A percentile compares a stretch with the other conserved stretches of the same genome.
phyloP scores from a whole-genome alignment of 2,329 filamentous ascomycete genomes.

The Pezicula neosporulosa region DNA sequence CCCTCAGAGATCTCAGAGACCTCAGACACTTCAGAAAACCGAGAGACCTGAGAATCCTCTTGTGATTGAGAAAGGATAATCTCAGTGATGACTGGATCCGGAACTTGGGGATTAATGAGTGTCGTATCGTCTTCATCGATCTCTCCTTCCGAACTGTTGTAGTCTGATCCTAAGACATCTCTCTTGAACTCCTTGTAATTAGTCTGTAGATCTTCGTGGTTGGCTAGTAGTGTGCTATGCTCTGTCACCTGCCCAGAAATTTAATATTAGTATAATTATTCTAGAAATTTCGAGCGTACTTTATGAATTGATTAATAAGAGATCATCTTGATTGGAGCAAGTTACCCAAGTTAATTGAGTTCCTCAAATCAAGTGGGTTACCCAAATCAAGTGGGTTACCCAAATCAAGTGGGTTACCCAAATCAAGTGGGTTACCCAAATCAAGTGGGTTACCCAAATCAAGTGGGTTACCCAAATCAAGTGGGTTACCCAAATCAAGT shows the following conservation, averaged over 20 bases:
- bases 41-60: conserved; percentile 10
- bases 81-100: conserved; percentile 15
- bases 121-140: conserved; percentile 3
- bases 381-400: too few species aligned
- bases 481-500: too few species aligned
- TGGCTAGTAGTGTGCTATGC: conserved; percentile 1
- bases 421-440: too few species aligned
- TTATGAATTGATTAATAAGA: too few species aligned
- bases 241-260: not conserved
- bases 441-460: too few species aligned
- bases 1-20: not conserved
- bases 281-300: too few species aligned
- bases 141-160: conserved; percentile 2
- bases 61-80: conserved; percentile 14
- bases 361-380: too few species aligned
- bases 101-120: conserved; percentile 10
- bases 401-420: too few species aligned
- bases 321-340: too few species aligned
- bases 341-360: too few species aligned
- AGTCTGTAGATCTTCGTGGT: conserved; percentile 1
- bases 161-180: conserved; percentile 13
- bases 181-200: conserved; percentile 11
- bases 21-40: conserved; percentile 1
- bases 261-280: too few species aligned
- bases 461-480: too few species aligned